phyloP scores from a whole-genome alignment of 805 yeast genomes.

The Priceomyces haplophilus region DNA sequence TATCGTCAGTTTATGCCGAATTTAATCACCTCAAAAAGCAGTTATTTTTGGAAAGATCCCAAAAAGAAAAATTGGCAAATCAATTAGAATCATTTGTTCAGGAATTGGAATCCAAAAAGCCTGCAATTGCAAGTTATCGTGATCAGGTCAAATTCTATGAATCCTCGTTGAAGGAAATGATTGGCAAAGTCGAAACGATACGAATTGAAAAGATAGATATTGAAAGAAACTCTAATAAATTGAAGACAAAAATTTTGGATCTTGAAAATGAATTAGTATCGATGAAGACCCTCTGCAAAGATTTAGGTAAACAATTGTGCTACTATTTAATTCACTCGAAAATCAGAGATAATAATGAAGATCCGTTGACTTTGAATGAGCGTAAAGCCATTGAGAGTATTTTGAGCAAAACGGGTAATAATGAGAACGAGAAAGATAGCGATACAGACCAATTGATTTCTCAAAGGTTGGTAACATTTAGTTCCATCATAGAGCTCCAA shows the following conservation, averaged over 20 bases:
- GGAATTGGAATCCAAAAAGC: constrained; percentile 77
- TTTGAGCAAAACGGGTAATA: constrained; percentile 35
- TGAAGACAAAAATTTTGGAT: constrained; percentile 36
- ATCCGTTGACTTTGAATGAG: constrained; percentile 65
- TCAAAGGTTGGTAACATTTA: constrained; percentile 70
- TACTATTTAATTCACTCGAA: constrained; percentile 64
- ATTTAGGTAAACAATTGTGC: constrained; percentile 82
- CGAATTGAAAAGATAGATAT: constrained; percentile 48
- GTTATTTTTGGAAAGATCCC: constrained; percentile 63
- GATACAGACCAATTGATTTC: constrained; percentile 74
- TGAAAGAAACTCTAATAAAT: constrained; percentile 36
- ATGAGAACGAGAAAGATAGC: constrained; percentile 33
- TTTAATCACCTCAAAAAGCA: constrained; percentile 62
- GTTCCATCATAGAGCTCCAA: constrained; percentile 64
- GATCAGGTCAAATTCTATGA: constrained; percentile 52
- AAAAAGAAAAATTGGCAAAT: constrained; percentile 64
- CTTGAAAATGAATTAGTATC: constrained; percentile 45
- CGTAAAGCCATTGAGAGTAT: constrained; percentile 59
- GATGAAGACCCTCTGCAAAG: constrained; percentile 58
- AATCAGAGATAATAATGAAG: constrained; percentile 52
- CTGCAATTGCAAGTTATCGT: constrained; percentile 66
- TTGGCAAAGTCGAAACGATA: constrained; percentile 49
- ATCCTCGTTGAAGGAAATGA: constrained; percentile 54
- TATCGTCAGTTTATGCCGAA: constrained; percentile 65
- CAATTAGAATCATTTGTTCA: constrained; percentile 69